phyloP scores from a whole-genome alignment of 1,284 basidiomycete species.

The Pseudozyma sp. region DNA sequence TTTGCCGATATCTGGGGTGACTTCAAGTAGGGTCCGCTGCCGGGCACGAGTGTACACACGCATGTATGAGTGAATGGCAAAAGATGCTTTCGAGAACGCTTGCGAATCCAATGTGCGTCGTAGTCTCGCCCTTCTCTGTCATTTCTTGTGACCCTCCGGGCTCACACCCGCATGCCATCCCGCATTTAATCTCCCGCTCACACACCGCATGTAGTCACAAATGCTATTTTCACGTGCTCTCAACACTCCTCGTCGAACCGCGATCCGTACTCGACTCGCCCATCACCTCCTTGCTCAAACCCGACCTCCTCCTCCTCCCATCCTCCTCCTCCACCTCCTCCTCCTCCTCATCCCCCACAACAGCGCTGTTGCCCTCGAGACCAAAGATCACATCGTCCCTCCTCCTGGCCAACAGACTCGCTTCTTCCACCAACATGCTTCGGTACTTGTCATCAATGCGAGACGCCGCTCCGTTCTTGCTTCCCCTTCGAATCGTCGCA shows the following conservation, averaged over 20 bases:
- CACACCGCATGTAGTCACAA: neutral
- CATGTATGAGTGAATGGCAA: too few relatives aligned
- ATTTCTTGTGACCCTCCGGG: too few relatives aligned
- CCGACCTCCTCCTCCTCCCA: neutral
- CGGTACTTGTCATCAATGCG: slow-evolving; percentile 55
- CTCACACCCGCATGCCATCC: too few relatives aligned
- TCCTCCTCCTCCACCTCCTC: slow-evolving; percentile 3
- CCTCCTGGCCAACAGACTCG: slow-evolving; percentile 62
- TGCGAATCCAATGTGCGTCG: neutral
- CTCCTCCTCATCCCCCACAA: slow-evolving; percentile 24
- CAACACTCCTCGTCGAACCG: slow-evolving; percentile 1
- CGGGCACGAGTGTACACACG: neutral
- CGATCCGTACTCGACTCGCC: slow-evolving; percentile 12
- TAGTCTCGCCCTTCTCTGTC: too few relatives aligned
- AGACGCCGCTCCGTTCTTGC: slow-evolving; percentile 23
- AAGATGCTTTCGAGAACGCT: too few relatives aligned
- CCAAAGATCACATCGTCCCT: slow-evolving; percentile 63
- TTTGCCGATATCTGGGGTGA: slow-evolving; percentile 69
- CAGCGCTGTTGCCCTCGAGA: slow-evolving; percentile 22
- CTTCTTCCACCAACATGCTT: slow-evolving; percentile 65
- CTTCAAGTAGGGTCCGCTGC: slow-evolving; percentile 44
- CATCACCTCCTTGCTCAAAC: neutral
- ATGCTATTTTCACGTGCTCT: neutral
- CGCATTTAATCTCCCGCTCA: too few relatives aligned
- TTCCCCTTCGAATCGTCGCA: slow-evolving; percentile 21